A percentile compares a stretch with the other conserved stretches of the same genome.
Conservation (phyloP, 306 rosid genomes). For the Rosa chinensis region DNA sequence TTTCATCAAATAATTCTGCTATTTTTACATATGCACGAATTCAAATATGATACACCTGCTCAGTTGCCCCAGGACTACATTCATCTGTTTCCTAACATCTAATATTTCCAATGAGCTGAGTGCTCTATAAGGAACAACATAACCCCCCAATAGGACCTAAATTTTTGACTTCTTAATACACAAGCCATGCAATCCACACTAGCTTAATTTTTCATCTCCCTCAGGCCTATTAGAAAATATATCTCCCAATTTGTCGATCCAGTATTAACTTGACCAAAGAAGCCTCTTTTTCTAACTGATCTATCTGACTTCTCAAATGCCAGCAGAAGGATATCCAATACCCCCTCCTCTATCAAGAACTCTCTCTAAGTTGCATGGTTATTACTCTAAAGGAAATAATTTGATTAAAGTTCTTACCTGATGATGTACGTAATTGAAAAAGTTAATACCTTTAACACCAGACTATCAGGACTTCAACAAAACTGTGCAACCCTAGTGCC, state of each 20-base stretch:
- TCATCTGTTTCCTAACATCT: not conserved
- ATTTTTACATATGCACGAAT: not conserved
- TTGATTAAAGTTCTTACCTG: not conserved
- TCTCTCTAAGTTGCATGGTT: not conserved
- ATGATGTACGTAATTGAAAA: not conserved
- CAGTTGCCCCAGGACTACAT: not conserved
- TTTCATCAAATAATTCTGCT: not conserved
- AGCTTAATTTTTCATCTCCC: not conserved
- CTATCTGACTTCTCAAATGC: not conserved
- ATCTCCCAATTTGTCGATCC: not conserved
- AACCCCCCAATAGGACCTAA: not conserved
- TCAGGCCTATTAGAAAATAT: not conserved
- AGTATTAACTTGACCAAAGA: not conserved
- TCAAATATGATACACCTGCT: not conserved
- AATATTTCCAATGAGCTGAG: not conserved
- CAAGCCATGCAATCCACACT: not conserved
- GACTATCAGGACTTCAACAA: not conserved
- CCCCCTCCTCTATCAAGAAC: not conserved
- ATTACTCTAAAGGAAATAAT: not conserved
- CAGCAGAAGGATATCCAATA: not conserved
- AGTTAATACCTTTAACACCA: not conserved
- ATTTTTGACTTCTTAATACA: not conserved
- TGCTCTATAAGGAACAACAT: not conserved
- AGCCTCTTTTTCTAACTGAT: not conserved
- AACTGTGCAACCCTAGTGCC: not conserved